These are phyloP conservation scores for Gonium pectorale DNA, from an alignment of 139 green algal species.

Conservation along the genomic window DNA sequence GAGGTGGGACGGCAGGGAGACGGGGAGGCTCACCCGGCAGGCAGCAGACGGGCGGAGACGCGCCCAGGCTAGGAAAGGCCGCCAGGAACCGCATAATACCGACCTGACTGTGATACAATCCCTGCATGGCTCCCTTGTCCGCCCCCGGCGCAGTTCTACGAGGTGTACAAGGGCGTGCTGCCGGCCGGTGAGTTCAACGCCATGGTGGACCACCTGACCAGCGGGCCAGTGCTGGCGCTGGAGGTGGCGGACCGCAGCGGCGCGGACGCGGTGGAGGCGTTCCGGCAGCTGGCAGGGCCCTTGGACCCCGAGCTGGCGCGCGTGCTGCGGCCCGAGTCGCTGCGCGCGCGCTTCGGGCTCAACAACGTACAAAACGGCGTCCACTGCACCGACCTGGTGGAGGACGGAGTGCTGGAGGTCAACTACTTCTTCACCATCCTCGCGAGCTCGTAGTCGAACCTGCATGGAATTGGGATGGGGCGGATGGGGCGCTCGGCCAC, in stretches of 20 bases:
- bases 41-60: too few relatives aligned
- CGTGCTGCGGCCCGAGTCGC: conserved; percentile 72
- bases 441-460: too few relatives aligned
- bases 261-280: conserved; percentile 64
- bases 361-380: conserved; percentile 80
- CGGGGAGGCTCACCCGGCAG: too few relatives aligned
- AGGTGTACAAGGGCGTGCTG: conserved; percentile 86
- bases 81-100: too few relatives aligned
- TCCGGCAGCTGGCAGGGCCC: conserved; percentile 76
- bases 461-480: too few relatives aligned
- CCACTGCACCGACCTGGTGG: conserved; percentile 87
- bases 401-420: conserved; percentile 83
- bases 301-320: conserved; percentile 83
- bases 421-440: conserved; percentile 48
- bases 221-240: conserved; percentile 72
- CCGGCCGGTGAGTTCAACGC: conserved; percentile 72
- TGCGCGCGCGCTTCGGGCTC: conserved; percentile 80
- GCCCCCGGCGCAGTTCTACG: conserved; percentile 57
- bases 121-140: too few relatives aligned
- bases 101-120: too few relatives aligned
- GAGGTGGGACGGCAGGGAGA: too few relatives aligned
- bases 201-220: conserved; percentile 84
- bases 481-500: too few relatives aligned
- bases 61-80: too few relatives aligned
- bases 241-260: conserved; percentile 69